Evolutionary conservation across 192 early-diverging fungal species (phyloP).

Genomic region (Powellomyces hirtus): DNA sequence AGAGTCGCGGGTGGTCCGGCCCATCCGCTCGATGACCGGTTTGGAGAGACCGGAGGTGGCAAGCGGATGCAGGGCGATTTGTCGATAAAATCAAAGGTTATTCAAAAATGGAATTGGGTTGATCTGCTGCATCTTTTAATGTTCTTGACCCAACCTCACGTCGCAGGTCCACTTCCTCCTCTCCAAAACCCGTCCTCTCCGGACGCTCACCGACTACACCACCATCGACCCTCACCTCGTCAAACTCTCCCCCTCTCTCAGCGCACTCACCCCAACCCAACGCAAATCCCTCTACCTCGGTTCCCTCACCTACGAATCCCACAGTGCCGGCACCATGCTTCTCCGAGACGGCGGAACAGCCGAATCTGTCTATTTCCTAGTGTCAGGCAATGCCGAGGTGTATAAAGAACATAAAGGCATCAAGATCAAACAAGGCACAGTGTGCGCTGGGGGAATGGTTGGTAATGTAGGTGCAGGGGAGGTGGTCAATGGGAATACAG

Average conservation of each 20-base stretch:
- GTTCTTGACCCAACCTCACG: neutral
- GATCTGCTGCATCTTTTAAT: neutral
- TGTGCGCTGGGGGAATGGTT: conserved; percentile 4
- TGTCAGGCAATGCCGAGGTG: conserved; percentile 10
- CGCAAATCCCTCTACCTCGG: conserved; percentile 18
- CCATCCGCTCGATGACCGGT: too few species aligned
- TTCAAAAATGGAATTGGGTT: neutral
- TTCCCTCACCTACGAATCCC: conserved; percentile 20
- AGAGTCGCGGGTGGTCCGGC: too few species aligned
- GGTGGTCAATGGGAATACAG: neutral
- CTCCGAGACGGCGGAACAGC: conserved; percentile 14
- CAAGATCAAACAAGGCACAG: conserved; percentile 13
- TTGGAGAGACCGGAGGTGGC: too few species aligned
- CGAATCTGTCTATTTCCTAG: conserved; percentile 20
- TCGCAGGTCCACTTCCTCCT: conserved; percentile 14
- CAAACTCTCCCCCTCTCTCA: conserved; percentile 4
- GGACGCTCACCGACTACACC: conserved; percentile 4
- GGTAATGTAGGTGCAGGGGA: neutral
- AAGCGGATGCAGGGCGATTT: neutral
- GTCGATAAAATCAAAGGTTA: conserved; percentile 6
- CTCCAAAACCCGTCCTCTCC: conserved; percentile 2
- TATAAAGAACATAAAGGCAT: conserved; percentile 19
- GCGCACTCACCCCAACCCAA: conserved; percentile 1
- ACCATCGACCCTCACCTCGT: conserved; percentile 1
- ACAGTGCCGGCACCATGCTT: conserved; percentile 12